A percentile compares a stretch with the other conserved stretches of the same genome.
Evolutionary conservation across 73 alveolate species (phyloP).

Genomic region (Symbiodinium natans): DNA sequence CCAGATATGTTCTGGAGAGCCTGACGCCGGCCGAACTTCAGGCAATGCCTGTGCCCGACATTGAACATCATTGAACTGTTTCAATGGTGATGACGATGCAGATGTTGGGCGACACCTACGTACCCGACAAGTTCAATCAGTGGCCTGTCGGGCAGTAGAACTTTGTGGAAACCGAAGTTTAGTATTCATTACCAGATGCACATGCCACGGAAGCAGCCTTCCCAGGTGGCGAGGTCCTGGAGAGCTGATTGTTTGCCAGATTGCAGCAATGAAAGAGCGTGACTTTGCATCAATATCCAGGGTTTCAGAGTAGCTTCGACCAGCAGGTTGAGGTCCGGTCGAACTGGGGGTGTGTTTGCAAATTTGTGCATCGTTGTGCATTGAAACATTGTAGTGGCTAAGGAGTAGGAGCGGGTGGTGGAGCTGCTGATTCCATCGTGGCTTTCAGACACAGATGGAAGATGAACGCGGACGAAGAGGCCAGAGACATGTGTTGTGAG

Average conservation of each 20-base stretch:
- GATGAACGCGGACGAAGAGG: conserved; percentile 46
- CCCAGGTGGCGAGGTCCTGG: conserved; percentile 56
- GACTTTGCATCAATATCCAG: background rate
- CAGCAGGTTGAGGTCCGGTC: background rate
- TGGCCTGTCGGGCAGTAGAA: background rate
- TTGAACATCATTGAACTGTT: too few species aligned
- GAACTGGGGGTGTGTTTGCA: background rate
- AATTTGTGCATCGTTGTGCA: too few species aligned
- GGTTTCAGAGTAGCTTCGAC: background rate
- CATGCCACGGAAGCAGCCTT: too few species aligned
- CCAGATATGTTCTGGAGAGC: conserved; percentile 54
- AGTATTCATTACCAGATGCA: too few species aligned
- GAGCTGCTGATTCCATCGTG: conserved; percentile 9
- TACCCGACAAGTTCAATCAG: conserved; percentile 67
- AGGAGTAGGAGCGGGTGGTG: conserved; percentile 71
- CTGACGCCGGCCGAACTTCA: conserved; percentile 54
- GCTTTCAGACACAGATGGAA: conserved; percentile 63
- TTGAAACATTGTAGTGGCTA: background rate
- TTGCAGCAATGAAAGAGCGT: conserved; percentile 35
- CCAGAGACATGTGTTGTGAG: background rate
- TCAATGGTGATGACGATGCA: too few species aligned
- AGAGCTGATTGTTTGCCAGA: conserved; percentile 53
- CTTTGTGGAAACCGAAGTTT: too few species aligned
- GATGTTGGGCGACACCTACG: conserved; percentile 48
- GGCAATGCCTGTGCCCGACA: background rate